phyloP scores from a whole-genome alignment of 1,284 basidiomycete species.

The Cutaneotrichosporon arboriforme region DNA sequence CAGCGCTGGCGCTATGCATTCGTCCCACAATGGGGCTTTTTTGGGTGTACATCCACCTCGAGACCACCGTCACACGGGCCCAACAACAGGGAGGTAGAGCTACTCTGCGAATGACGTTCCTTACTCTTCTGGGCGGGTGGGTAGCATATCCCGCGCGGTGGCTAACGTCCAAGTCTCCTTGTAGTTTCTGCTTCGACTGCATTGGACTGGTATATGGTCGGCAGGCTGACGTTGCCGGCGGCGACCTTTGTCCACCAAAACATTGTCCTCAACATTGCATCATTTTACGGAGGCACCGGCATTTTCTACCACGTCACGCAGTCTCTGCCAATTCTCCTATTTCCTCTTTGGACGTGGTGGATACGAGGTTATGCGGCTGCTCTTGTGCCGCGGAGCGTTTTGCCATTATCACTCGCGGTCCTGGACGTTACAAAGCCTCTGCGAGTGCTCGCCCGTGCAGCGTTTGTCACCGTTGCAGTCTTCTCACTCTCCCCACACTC shows the following conservation, averaged over 20 bases:
- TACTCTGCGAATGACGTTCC: too few relatives aligned
- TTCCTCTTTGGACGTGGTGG: constrained; percentile 66
- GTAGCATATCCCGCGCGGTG: not conserved
- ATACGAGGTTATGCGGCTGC: constrained; percentile 53
- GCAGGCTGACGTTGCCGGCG: constrained; percentile 35
- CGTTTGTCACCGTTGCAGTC: constrained; percentile 61
- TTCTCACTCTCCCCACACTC: constrained; percentile 85
- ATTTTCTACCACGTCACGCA: constrained; percentile 88
- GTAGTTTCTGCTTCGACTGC: constrained; percentile 31
- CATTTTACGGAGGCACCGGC: constrained; percentile 86
- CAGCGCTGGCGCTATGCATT: constrained; percentile 70
- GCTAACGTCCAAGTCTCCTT: constrained; percentile 18
- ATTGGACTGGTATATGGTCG: constrained; percentile 40
- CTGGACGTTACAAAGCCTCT: constrained; percentile 37
- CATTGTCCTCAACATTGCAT: constrained; percentile 76
- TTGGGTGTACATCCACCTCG: constrained; percentile 65
- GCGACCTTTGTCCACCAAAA: constrained; percentile 73
- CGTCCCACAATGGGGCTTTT: constrained; percentile 81
- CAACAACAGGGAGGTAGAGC: too few relatives aligned
- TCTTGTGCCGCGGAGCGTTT: constrained; percentile 30
- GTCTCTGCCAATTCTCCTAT: constrained; percentile 74
- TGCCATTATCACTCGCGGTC: constrained; percentile 27
- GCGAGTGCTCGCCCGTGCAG: constrained; percentile 53
- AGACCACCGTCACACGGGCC: constrained; percentile 1
- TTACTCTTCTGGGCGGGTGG: constrained; percentile 11